Conservation (phyloP, 495 filamentous ascomycete species). For the Penicillium paxilli region DNA sequence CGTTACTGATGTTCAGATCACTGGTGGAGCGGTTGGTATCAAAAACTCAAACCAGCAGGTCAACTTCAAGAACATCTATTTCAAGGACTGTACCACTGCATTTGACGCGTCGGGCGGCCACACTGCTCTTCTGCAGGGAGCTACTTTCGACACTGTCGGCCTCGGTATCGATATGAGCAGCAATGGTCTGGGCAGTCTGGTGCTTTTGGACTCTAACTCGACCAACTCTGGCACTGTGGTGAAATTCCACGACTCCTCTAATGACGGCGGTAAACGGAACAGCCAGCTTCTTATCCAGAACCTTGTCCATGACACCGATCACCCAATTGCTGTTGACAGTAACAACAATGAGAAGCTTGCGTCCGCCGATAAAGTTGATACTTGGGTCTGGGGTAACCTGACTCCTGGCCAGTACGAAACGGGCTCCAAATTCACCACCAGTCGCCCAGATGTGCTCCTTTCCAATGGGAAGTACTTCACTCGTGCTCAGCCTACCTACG, state of each 20-base stretch:
- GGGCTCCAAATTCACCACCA: slow-evolving; percentile 16
- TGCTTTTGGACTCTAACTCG: slow-evolving; percentile 40
- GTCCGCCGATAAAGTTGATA: slow-evolving; percentile 42
- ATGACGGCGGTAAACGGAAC: slow-evolving; percentile 28
- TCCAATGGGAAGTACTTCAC: slow-evolving; percentile 27
- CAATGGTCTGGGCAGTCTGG: slow-evolving; percentile 52
- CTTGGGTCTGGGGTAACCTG: slow-evolving; percentile 39
- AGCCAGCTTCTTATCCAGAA: slow-evolving; percentile 38
- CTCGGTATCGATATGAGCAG: slow-evolving; percentile 30
- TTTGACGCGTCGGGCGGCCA: slow-evolving; percentile 33
- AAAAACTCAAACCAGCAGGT: slow-evolving; percentile 50
- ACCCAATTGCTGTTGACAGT: slow-evolving; percentile 28
- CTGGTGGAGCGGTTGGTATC: slow-evolving; percentile 48
- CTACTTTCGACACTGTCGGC: slow-evolving; percentile 27
- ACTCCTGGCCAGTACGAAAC: slow-evolving; percentile 30
- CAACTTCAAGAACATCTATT: slow-evolving; percentile 45
- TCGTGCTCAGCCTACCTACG: slow-evolving; percentile 45
- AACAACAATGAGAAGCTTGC: slow-evolving; percentile 42
- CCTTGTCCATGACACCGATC: slow-evolving; percentile 18
- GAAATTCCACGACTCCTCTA: slow-evolving; percentile 40
- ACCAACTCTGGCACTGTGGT: slow-evolving; percentile 52
- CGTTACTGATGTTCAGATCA: slow-evolving; percentile 46
- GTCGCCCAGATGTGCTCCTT: slow-evolving; percentile 20
- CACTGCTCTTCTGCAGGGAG: slow-evolving; percentile 36
- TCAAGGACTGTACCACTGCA: slow-evolving; percentile 36